Evolutionary conservation across 83 land plant genomes (phyloP).

Genomic region (Thuja plicata): DNA sequence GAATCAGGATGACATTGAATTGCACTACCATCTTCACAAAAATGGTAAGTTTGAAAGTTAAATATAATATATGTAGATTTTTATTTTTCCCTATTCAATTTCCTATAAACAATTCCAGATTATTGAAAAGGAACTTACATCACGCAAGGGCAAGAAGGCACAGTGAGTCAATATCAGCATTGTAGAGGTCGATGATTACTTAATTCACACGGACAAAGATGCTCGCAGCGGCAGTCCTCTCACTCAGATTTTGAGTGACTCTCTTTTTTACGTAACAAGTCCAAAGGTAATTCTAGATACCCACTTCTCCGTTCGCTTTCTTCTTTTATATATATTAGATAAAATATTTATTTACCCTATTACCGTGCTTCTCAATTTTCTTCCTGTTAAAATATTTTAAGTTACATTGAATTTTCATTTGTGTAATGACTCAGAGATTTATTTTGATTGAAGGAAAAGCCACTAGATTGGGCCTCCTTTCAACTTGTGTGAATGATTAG

Average conservation of each 20-base stretch:
- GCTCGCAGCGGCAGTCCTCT: constrained; percentile 69
- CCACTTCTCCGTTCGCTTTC: neutral
- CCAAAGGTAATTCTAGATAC: constrained; percentile 23
- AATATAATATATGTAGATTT: too few species aligned
- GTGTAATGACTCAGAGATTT: neutral
- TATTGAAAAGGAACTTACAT: too few species aligned
- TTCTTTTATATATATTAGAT: neutral
- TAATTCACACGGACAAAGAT: constrained; percentile 62
- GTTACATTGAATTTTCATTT: neutral
- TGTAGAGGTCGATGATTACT: constrained; percentile 61
- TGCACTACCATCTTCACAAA: too few species aligned
- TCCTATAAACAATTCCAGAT: too few species aligned
- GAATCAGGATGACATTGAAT: too few species aligned
- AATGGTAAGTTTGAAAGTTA: too few species aligned
- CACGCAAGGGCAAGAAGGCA: constrained; percentile 86
- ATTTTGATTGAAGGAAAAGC: neutral
- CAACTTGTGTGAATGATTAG: neutral
- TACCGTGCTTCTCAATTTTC: neutral
- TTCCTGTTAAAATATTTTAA: neutral
- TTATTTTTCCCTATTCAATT: too few species aligned
- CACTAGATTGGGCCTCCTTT: neutral
- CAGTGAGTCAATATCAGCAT: constrained; percentile 78
- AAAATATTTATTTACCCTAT: neutral
- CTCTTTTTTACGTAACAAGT: constrained; percentile 68
- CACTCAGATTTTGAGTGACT: constrained; percentile 31